Evolutionary conservation across 352 stramenopile species (phyloP).

Genomic region (Phytophthora rubi): DNA sequence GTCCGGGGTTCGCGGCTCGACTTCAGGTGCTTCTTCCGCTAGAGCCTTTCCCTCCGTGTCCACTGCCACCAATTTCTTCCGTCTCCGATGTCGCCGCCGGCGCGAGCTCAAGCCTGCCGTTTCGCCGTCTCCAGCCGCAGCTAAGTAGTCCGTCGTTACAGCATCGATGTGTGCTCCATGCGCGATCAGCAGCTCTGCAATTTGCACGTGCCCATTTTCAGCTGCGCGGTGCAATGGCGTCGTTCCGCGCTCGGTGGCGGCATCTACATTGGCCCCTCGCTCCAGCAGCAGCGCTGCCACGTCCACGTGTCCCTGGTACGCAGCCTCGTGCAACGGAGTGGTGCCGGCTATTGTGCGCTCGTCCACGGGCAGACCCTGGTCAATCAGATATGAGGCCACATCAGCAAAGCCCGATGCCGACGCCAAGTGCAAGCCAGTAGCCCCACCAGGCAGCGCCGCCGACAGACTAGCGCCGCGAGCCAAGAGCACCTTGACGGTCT

Average conservation of each 20-base stretch:
- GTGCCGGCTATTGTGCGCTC: constrained; percentile 44
- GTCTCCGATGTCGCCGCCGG: constrained; percentile 27
- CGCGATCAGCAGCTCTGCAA: constrained; percentile 56
- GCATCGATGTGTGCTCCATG: constrained; percentile 64
- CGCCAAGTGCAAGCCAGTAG: constrained; percentile 60
- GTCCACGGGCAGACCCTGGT: constrained; percentile 47
- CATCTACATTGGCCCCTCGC: constrained; percentile 53
- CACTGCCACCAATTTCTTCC: constrained; percentile 30
- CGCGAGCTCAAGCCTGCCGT: constrained; percentile 7
- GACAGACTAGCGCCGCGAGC: constrained; percentile 49
- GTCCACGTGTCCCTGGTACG: constrained; percentile 52
- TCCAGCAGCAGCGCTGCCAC: constrained; percentile 50
- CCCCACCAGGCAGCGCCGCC: constrained; percentile 49
- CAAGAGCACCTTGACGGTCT: constrained; percentile 59
- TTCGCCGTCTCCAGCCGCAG: constrained; percentile 24
- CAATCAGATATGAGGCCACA: constrained; percentile 50
- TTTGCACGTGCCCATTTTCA: constrained; percentile 57
- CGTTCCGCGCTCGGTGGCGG: constrained; percentile 55
- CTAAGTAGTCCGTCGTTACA: constrained; percentile 58
- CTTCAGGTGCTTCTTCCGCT: constrained; percentile 19
- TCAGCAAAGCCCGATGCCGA: constrained; percentile 51
- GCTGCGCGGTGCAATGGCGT: constrained; percentile 59
- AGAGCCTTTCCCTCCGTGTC: constrained; percentile 13
- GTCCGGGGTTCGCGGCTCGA: constrained; percentile 19
- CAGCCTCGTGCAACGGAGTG: constrained; percentile 61